Base-by-base conservation (phyloP, 1,284 basidiomycete species). In the Earliella scabrosa region DNA sequence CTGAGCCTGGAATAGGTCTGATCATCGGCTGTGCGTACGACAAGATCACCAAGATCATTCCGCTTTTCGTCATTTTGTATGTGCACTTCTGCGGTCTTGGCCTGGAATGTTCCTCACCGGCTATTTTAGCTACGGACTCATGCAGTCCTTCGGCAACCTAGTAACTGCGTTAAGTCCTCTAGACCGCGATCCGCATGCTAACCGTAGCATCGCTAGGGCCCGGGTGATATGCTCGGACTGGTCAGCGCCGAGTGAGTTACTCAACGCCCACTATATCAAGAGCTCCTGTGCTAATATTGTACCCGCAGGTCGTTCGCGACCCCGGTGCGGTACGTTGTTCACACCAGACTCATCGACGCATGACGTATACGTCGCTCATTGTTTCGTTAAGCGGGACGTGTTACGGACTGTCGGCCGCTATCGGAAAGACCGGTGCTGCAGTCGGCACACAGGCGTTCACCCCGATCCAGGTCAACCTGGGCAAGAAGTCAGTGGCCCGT, bases 341-440 rank as follows among this genome's bases (percentile, higher is more conserved):
- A 27, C 18, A 21, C 36, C 20, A 18, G 27, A 35, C 1, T 27
- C 35, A 26, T 21, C 50, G 47, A 36, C 24, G 41, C 51, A 55
- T 44, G 24, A n/a, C n/a, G n/a, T n/a, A n/a, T n/a, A n/a, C n/a
- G 40, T 52, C 44, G 50, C 31, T 52, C 31, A 35, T 7, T 26
- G n/a, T 53, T 32, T 54, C 51, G 34, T 51, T 27, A 16, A 83
- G 82, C 50, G 89, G 87, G 6, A 87, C 87, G 4, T 86, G 83
- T 66, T 90, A 88, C 61, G 88, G 88, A 4, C 65, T 92, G 46
- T 85, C 85, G 39, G 86, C 88, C 10, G 88, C 88, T 0, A 71
- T 91, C 7, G 90, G 89, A 5, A 93, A 93, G 68, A 78, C 84
- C 0, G 91, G 91, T 5, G 90, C 90, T 7, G 91, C 87, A 16